Evolutionary conservation across 139 green algal species (phyloP).

Genomic region (Eudorina sp.): DNA sequence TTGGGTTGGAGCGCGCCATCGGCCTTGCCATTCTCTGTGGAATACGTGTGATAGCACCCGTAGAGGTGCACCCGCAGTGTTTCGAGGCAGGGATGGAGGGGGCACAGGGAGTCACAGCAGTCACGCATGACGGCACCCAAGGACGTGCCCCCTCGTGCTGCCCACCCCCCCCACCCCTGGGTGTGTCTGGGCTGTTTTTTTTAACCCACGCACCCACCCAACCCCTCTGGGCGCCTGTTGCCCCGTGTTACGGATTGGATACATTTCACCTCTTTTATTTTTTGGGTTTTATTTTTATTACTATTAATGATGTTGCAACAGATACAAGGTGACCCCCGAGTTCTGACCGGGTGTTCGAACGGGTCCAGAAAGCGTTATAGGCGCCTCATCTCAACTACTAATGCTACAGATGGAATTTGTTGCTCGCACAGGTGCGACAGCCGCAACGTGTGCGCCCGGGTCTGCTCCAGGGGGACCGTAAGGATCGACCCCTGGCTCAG

Average conservation of each 20-base stretch:
- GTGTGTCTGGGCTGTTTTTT: not conserved
- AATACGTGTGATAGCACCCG: not conserved
- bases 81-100: too few species aligned
- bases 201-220: not conserved
- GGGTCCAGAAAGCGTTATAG: too few species aligned
- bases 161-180: too few species aligned
- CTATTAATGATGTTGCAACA: conserved; percentile 65
- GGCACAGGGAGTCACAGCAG: too few species aligned
- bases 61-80: too few species aligned
- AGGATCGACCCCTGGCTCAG: conserved; percentile 68
- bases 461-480: conserved; percentile 77
- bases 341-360: too few species aligned
- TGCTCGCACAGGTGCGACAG: conserved; percentile 72
- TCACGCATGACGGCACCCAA: not conserved
- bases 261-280: not conserved
- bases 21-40: not conserved
- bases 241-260: not conserved
- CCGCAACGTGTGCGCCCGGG: conserved; percentile 64
- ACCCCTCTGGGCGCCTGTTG: not conserved
- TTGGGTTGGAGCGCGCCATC: too few species aligned
- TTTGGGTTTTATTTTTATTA: not conserved
- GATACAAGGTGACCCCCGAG: conserved; percentile 60
- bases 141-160: not conserved
- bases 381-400: too few species aligned
- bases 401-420: too few species aligned